Base-by-base conservation (phyloP, 2,329 filamentous ascomycete species). In the Pseudofabraea citricarpa region DNA sequence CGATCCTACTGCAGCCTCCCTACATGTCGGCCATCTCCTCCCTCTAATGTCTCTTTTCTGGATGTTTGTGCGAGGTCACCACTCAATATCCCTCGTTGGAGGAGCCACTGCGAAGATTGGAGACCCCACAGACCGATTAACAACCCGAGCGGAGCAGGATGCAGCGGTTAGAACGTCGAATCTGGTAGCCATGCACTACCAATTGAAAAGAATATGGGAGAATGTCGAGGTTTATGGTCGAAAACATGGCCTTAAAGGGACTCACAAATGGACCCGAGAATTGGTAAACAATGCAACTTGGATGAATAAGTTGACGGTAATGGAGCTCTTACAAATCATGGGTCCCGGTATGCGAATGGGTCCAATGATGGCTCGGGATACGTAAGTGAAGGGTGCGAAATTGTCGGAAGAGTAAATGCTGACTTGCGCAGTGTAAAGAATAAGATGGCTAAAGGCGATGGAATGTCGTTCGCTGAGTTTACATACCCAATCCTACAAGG, bases 381-480 rank as follows among this genome's bases (percentile, higher is more conserved):
- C 87, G 84, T 89, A 64, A 73, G 86, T 79, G 12, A 2, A 19
- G n/a, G n/a, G 23, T 10, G 29, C 24, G 1, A 15, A 18, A 20
- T 15, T 3, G 37, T 52, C 41, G 54, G 46, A 31, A 41, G 13
- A 36, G 12, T 3, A 41, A n/a, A 13, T 24, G 8, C 53, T 57
- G 32, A 56, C 29, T 20, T 29, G 26, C 21, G n/a, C 27, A 61
- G 59, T 24, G 90, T 94, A 43, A 93, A 89, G 65, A 83, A 81
- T 45, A 88, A 90, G 59, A 75, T 97, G 72, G 76, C 77, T n/a
- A 82, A 82, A 41, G 88, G 89, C 27, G 87, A 93, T 51, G 94
- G 93, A 55, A 91, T 98, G 85, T 94, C 90, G 0, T 86, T 94
- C 56, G 84, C 88, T 26, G 93, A 98, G 62, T 95, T 98, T 64